Evolutionary conservation across 768 basidiomycete species (phyloP), one percentile per base, ranked within the genome.

Genomic region (Boletus patriciae): DNA sequence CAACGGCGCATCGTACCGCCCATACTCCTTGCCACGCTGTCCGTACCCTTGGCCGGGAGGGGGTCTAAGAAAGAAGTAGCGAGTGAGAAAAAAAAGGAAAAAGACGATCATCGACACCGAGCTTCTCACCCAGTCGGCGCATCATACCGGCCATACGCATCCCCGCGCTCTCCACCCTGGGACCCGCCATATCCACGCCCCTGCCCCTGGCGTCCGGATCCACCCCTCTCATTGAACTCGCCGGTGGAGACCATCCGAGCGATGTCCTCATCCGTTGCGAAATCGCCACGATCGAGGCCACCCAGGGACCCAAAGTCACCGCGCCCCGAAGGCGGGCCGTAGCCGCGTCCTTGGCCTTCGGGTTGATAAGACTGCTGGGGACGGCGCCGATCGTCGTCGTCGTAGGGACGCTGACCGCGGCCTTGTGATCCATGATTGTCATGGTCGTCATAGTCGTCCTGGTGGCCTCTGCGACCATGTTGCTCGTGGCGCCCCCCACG

Each of bases 241-340:
- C 70, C 69, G 1, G 52, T 5, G 3, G 42, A 1, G 44, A 72
- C 49, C 62, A 70, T 61, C 48, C 59, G 58, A 8, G 57, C 19
- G 34, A 70, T 62, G 1, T 70, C 69, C 5, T 44, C 66, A 59
- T 70, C 69, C 45, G 69, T 59, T 48, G 65, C 69, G 45, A 72
- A 72, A 62, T 70, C 69, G n/a, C 44, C 54, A 1, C 59, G 64
- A 44, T 56, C 60, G 18, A 68, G 48, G 6, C 61, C 69, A 5
- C 64, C 62, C 15, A 18, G 61, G 31, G 58, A 51, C 4, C 15
- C 21, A 10, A 45, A n/a, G 25, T 1, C 62, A 12, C 46, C 47
- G 19, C 49, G 58, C 3, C 3, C 21, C 0, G 55, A 48, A 6
- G 53, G 42, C 3, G 53, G 50, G 7, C 18, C 36, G 11, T 42